These are phyloP conservation scores for Digitaria exilis DNA, from an alignment of 202 grass and related monocot genomes.

Conservation along the genomic window DNA sequence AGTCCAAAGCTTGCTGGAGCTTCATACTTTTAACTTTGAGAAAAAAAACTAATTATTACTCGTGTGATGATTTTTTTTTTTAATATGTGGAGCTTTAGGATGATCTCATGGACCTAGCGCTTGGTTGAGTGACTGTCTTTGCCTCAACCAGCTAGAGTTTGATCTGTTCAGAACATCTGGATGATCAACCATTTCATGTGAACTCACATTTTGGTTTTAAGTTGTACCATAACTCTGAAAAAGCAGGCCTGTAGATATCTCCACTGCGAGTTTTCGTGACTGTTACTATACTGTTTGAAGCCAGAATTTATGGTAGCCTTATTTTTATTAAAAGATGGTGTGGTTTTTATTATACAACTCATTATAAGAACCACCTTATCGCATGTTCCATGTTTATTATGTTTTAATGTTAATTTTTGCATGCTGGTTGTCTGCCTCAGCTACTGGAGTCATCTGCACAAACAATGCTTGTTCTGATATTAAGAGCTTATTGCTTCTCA, in stretches of 20 bases:
- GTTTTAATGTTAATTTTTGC: neutral
- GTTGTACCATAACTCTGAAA: neutral
- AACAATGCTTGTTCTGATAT: slow-evolving; percentile 15
- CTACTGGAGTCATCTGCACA: neutral
- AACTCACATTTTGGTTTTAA: neutral
- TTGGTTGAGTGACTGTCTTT: neutral
- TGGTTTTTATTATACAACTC: slow-evolving; percentile 2
- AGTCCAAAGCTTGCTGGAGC: neutral
- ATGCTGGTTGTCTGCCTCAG: slow-evolving; percentile 12
- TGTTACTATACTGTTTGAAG: neutral
- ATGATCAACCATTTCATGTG: neutral
- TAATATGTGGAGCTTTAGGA: slow-evolving; percentile 15
- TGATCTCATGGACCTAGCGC: neutral
- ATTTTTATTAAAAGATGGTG: neutral
- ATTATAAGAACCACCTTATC: slow-evolving; percentile 1
- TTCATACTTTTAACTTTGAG: neutral
- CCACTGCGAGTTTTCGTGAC: neutral
- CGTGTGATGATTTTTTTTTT: neutral
- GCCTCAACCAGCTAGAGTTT: slow-evolving; percentile 8
- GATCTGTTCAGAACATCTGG: slow-evolving; percentile 1
- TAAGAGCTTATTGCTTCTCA: neutral
- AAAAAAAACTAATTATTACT: slow-evolving; percentile 13
- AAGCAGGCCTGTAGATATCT: neutral
- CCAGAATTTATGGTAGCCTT: neutral
- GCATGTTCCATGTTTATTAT: neutral